These are phyloP conservation scores for Echeveria elegans DNA, from an alignment of 164 flowering plant species.

Conservation along the genomic window DNA sequence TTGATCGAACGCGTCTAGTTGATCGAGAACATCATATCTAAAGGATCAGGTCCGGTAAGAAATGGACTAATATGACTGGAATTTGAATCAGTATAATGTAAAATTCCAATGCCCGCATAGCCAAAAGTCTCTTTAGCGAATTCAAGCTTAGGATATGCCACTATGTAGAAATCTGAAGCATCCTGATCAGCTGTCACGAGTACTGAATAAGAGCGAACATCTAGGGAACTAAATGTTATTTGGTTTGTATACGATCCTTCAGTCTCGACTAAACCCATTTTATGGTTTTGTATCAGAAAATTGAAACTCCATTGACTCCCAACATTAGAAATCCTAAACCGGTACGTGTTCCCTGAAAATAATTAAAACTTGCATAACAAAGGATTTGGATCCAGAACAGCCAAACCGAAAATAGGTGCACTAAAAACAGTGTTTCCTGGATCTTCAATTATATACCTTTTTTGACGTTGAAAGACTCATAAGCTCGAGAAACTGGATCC, in stretches of 20 bases:
- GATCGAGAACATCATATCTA: background rate
- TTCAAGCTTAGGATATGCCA: constrained; percentile 39
- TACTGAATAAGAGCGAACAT: constrained; percentile 64
- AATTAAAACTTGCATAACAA: background rate
- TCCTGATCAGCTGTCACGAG: constrained; percentile 46
- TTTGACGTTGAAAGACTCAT: constrained; percentile 41
- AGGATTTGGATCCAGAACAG: background rate
- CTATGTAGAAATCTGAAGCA: constrained; percentile 42
- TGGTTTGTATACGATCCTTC: constrained; percentile 68
- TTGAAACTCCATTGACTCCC: constrained; percentile 47
- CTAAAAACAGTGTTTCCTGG: too few relatives aligned
- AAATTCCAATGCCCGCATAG: constrained; percentile 26
- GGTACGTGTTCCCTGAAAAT: constrained; percentile 45
- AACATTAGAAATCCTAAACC: constrained; percentile 54
- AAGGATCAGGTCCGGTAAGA: constrained; percentile 35
- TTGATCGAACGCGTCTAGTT: background rate
- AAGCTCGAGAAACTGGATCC: background rate
- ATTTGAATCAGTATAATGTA: constrained; percentile 38
- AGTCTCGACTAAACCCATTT: constrained; percentile 59
- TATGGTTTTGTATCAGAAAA: constrained; percentile 54
- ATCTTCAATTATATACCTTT: constrained; percentile 25
- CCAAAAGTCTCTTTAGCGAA: background rate
- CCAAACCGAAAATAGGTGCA: too few relatives aligned
- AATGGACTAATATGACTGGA: constrained; percentile 19
- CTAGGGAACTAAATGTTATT: constrained; percentile 40